A percentile compares a stretch with the other conserved stretches of the same genome.
phyloP scores from a whole-genome alignment of 1,139 yeast species.

The Nakaseomyces sp. region DNA sequence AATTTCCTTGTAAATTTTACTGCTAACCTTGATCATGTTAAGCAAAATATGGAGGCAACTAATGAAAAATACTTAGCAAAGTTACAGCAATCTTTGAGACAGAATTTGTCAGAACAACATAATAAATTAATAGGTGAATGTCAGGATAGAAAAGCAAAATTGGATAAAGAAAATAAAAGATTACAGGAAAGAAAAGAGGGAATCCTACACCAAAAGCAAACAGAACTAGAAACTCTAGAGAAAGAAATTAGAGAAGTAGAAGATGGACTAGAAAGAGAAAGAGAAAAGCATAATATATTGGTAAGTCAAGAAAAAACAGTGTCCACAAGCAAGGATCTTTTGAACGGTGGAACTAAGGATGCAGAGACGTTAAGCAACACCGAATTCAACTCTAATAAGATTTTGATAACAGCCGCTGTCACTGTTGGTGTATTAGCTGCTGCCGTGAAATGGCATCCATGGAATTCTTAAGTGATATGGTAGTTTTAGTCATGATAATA shows the following conservation, averaged over 20 bases:
- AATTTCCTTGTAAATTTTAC: constrained; percentile 33
- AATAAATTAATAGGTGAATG: constrained; percentile 18
- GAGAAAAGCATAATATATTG: constrained; percentile 17
- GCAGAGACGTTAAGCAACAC: not conserved
- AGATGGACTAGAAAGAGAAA: constrained; percentile 28
- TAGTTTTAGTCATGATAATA: not conserved
- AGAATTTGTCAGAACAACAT: constrained; percentile 22
- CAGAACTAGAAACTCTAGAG: constrained; percentile 19
- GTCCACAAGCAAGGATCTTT: constrained; percentile 9
- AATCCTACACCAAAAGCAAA: constrained; percentile 14
- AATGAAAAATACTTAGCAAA: constrained; percentile 20
- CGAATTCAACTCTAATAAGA: not conserved
- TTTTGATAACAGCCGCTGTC: constrained; percentile 13
- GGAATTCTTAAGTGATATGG: constrained; percentile 2
- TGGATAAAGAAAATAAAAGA: constrained; percentile 23
- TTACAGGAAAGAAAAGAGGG: constrained; percentile 14
- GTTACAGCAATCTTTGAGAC: constrained; percentile 17
- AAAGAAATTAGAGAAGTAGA: constrained; percentile 28
- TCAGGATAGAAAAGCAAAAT: constrained; percentile 18
- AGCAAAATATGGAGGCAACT: constrained; percentile 20
- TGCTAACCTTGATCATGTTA: constrained; percentile 21
- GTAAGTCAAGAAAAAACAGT: constrained; percentile 7
- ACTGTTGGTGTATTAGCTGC: constrained; percentile 21
- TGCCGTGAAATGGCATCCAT: constrained; percentile 10
- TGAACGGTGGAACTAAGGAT: constrained; percentile 6